Percentiles rank a stretch among this genome's conserved stretches.
Conservation (phyloP, 768 basidiomycete genomes). For the Suillus tomentosus region DNA sequence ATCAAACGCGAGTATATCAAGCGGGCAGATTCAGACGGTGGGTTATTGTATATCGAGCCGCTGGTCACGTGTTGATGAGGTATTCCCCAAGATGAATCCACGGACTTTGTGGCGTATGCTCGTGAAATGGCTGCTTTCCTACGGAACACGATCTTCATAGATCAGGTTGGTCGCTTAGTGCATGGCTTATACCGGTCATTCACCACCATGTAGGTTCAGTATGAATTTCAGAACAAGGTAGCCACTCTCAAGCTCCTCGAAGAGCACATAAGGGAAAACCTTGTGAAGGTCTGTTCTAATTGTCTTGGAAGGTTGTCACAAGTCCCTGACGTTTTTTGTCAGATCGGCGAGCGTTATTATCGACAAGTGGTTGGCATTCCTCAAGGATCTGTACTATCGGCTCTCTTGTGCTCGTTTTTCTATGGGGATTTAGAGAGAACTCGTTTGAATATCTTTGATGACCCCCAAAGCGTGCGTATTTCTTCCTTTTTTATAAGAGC, state of each 20-base stretch:
- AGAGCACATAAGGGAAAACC: conserved; percentile 90
- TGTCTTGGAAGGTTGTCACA: conserved; percentile 4
- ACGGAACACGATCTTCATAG: conserved; percentile 81
- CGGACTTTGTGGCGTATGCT: conserved; percentile 74
- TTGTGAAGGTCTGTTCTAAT: conserved; percentile 67
- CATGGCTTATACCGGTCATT: not conserved
- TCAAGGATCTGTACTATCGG: conserved; percentile 95
- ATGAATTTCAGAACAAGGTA: conserved; percentile 50
- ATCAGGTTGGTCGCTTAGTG: conserved; percentile 54
- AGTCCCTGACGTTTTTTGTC: not conserved
- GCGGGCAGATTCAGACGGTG: conserved; percentile 72
- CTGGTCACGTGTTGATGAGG: not conserved
- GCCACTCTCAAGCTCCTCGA: conserved; percentile 74
- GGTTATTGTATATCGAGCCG: not conserved
- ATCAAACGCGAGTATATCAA: conserved; percentile 56
- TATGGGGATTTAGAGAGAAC: conserved; percentile 86
- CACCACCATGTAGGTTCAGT: conserved; percentile 46
- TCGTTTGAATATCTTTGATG: conserved; percentile 51
- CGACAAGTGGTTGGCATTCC: conserved; percentile 94
- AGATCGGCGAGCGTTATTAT: conserved; percentile 84
- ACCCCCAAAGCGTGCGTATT: conserved; percentile 61
- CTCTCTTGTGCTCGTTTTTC: conserved; percentile 91
- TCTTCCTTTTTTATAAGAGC: conserved; percentile 40
- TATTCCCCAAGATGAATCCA: conserved; percentile 61
- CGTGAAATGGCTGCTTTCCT: conserved; percentile 63